Evolutionary conservation across 176 grass and related monocot species (phyloP), one percentile per base, ranked within the genome.

Genomic region (Raddia guianensis): DNA sequence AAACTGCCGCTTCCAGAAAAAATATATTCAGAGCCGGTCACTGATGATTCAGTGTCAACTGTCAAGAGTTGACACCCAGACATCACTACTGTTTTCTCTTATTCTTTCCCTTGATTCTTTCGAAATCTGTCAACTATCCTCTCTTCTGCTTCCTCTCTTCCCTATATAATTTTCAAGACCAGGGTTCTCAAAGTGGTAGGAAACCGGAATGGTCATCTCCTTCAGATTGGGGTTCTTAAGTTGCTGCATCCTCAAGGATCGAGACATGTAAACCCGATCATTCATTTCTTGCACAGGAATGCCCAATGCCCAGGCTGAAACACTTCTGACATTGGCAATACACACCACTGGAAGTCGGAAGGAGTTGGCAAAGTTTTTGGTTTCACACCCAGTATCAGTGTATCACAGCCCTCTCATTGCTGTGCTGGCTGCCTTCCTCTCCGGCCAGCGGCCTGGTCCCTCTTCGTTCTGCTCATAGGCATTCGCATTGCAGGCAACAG

Each of bases 251-350:
- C 92, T 88, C 43, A 90, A 90, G 12, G 96, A 85, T 0, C 79
- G 42, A 0, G 87, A 99, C 49, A 93, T 91, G 58, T 90, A 99
- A 46, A 93, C 89, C 12, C 85, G 75, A 32, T 99, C 88, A 12
- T 95, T 95, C 65, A 93, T 98, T 95, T 95, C 65, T 95, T 98
- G 86, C 92, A 95, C 53, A 95, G 82, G 1, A 91, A 93, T 19
- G 90, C 93, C 96, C 88, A 95, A 34, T 98, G 92, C 12, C 92
- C 82, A 75, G 75, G 53, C 79, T 93, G 92, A 91, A 95, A 80
- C 90, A 95, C 75, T 90, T 99, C 84, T 98, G 86, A 46, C 92
- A 93, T 60, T 93, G 82, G 18, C 79, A 77, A 81, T 85, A 70
- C 47, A 68, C 61, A 51, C 84, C 79, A 78, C 47, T 53, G n/a